These are phyloP conservation scores for Pichia sp. DNA, from an alignment of 1,139 yeast genomes.

Conservation along the genomic window DNA sequence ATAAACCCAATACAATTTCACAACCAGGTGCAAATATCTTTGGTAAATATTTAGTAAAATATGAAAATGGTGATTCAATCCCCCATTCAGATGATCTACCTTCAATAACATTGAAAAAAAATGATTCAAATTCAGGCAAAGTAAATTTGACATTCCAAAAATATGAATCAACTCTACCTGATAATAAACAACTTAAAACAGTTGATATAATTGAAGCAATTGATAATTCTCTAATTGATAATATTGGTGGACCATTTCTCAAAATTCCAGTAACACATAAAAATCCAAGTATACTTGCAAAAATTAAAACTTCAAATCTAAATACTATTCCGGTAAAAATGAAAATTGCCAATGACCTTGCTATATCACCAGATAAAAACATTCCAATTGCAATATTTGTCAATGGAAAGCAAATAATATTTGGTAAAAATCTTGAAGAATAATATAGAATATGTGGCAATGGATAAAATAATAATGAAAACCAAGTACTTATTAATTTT, in stretches of 20 bases:
- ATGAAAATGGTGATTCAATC: slow-evolving; percentile 63
- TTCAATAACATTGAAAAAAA: slow-evolving; percentile 63
- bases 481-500: slow-evolving; percentile 47
- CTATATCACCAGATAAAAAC: slow-evolving; percentile 42
- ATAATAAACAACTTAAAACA: slow-evolving; percentile 27
- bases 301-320: slow-evolving; percentile 63
- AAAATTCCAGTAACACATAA: slow-evolving; percentile 8
- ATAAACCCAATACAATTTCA: slow-evolving; percentile 32
- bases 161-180: slow-evolving; percentile 59
- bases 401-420: slow-evolving; percentile 76
- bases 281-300: slow-evolving; percentile 39
- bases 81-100: slow-evolving; percentile 85
- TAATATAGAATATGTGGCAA: slow-evolving; percentile 82
- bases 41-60: slow-evolving; percentile 56
- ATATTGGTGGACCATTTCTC: slow-evolving; percentile 7
- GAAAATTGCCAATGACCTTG: slow-evolving; percentile 49
- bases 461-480: slow-evolving; percentile 46
- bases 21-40: slow-evolving; percentile 30
- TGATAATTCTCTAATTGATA: slow-evolving; percentile 38
- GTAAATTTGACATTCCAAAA: slow-evolving; percentile 51
- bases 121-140: slow-evolving; percentile 71
- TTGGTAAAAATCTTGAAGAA: slow-evolving; percentile 77
- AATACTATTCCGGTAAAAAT: slow-evolving; percentile 64
- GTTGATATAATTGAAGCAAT: slow-evolving; percentile 21
- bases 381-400: slow-evolving; percentile 51